A percentile compares a stretch with the other conserved stretches of the same genome.
Conservation (phyloP, 208 protist genomes). For the Leishmania lainsoni region DNA sequence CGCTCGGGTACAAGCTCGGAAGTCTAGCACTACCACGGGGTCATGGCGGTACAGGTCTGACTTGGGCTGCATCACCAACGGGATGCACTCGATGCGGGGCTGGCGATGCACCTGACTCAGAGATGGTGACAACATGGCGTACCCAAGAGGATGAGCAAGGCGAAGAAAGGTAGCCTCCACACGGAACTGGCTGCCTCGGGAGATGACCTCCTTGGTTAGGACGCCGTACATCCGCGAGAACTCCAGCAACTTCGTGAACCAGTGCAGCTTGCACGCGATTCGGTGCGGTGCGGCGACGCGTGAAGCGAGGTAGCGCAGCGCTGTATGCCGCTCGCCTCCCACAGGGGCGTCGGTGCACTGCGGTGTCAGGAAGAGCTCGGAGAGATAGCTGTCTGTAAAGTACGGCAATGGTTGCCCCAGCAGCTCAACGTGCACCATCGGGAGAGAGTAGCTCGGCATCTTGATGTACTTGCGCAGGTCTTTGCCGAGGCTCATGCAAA, state of each 20-base stretch:
- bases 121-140: conserved; percentile 72
- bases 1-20: conserved; percentile 99
- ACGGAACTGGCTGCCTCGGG: conserved; percentile 84
- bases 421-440: conserved; percentile 56
- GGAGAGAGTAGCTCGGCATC: conserved; percentile 62
- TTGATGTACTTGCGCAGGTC: conserved; percentile 61
- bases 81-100: conserved; percentile 76
- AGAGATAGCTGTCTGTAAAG: conserved; percentile 61
- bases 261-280: conserved; percentile 60
- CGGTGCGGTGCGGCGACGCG: conserved; percentile 54
- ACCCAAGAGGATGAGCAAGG: conserved; percentile 66
- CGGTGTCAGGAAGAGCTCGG: conserved; percentile 39
- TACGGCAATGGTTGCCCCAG: conserved; percentile 58
- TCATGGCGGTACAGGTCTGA: conserved; percentile 72
- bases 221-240: conserved; percentile 86
- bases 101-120: conserved; percentile 59
- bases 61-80: conserved; percentile 80
- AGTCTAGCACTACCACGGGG: conserved; percentile 99
- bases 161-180: conserved; percentile 85
- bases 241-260: conserved; percentile 60
- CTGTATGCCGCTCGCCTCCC: conserved; percentile 18
- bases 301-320: conserved; percentile 57
- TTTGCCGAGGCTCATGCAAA: conserved; percentile 65
- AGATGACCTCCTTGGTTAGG: conserved; percentile 70
- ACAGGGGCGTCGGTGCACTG: not conserved